phyloP scores from a whole-genome alignment of 2,329 filamentous ascomycete genomes.

The Neobulgaria alba region DNA sequence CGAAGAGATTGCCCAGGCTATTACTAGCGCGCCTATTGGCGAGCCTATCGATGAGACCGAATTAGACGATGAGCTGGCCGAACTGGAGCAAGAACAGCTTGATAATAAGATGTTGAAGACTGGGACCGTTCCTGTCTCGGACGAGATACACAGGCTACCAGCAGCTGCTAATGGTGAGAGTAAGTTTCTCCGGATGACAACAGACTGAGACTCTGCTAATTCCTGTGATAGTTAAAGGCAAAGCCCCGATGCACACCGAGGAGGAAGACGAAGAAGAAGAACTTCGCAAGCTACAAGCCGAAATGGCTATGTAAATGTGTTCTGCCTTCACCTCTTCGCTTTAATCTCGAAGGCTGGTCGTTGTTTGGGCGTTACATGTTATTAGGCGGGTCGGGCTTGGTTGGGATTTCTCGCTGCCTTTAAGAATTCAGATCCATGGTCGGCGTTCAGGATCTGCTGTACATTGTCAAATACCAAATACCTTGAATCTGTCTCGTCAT shows the following conservation, averaged over 20 bases:
- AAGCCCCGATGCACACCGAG: constrained; percentile 42
- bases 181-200: constrained; percentile 43
- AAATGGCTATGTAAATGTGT: constrained; percentile 79
- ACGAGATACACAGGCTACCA: constrained; percentile 70
- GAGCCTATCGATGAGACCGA: constrained; percentile 77
- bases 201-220: constrained; percentile 14
- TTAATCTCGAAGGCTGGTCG: constrained; percentile 13
- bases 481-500: not conserved
- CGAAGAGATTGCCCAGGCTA: constrained; percentile 83
- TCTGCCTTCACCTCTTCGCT: constrained; percentile 10
- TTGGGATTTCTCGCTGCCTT: constrained; percentile 12
- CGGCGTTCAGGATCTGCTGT: constrained; percentile 25
- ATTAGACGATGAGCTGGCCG: constrained; percentile 75
- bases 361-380: constrained; percentile 24
- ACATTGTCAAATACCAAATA: constrained; percentile 16
- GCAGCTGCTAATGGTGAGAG: constrained; percentile 65
- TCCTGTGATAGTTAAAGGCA: constrained; percentile 38
- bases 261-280: constrained; percentile 97
- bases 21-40: constrained; percentile 61
- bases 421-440: constrained; percentile 13
- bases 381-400: constrained; percentile 2
- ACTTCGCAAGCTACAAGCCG: constrained; percentile 82
- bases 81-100: constrained; percentile 82
- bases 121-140: constrained; percentile 71
- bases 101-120: constrained; percentile 92